These are phyloP conservation scores for Tripterygium wilfordii DNA, from an alignment of 177 flowering plant species.

Conservation along the genomic window DNA sequence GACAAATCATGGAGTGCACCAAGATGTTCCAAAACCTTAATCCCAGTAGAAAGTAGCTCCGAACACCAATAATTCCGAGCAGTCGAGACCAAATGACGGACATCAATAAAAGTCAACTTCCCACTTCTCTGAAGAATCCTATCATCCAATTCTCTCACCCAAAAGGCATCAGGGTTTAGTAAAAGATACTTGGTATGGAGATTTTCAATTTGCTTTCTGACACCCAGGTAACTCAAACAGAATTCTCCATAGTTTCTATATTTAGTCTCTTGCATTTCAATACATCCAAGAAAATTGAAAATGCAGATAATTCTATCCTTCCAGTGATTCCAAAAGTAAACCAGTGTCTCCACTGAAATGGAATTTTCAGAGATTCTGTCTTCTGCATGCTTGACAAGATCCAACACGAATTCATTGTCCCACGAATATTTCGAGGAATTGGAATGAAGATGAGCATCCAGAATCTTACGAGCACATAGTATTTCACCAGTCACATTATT, in stretches of 20 bases:
- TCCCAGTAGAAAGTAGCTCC: conserved; percentile 42
- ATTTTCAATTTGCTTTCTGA: conserved; percentile 16
- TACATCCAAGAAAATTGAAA: conserved; percentile 20
- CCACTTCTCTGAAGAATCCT: conserved; percentile 11
- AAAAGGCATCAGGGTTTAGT: conserved; percentile 34
- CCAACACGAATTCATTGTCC: conserved; percentile 27
- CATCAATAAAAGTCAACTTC: conserved; percentile 22
- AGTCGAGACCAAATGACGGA: conserved; percentile 25
- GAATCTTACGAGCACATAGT: conserved; percentile 36
- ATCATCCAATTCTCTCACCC: conserved; percentile 32
- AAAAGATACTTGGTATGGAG: conserved; percentile 14
- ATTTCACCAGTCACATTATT: conserved; percentile 30
- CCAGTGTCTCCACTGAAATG: conserved; percentile 37
- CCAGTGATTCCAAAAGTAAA: conserved; percentile 61
- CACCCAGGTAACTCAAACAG: conserved; percentile 50
- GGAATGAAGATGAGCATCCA: conserved; percentile 35
- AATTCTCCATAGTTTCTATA: conserved; percentile 21
- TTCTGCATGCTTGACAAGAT: background rate
- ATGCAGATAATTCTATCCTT: conserved; percentile 28
- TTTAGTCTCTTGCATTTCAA: background rate
- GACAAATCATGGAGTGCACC: conserved; percentile 22
- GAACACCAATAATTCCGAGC: conserved; percentile 37
- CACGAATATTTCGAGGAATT: conserved; percentile 36
- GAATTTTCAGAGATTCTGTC: background rate
- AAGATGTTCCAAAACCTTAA: conserved; percentile 37